Evolutionary conservation across 805 yeast species (phyloP), one percentile per base, ranked within the genome.

Genomic region (Lipomyces mesembrius): DNA sequence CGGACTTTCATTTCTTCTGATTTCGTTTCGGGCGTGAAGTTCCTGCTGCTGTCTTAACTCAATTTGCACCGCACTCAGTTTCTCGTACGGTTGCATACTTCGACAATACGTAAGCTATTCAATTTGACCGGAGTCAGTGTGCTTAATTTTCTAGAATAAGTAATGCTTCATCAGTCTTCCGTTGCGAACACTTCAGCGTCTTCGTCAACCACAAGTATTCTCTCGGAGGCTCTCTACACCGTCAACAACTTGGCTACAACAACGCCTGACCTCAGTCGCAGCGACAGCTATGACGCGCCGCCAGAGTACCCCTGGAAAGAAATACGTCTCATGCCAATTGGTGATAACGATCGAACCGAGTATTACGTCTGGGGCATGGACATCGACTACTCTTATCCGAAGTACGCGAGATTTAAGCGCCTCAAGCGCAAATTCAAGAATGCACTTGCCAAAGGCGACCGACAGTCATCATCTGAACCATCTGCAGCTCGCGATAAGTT

Each of bases 321-420:
- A n/a, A n/a, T 43, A 43, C n/a, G 22, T 43, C 22, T 43, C 49
- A 43, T 43, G 49, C 49, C 49, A 5, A 43, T 43, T 43, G 49
- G 49, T 43, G 49, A 43, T n/a, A 43, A n/a, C 49, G 20, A 43
- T 43, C 49, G 49, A n/a, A n/a, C 49, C 22, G 49, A 43, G 25
- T 43, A 43, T n/a, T 43, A 43, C 22, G 49, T 43, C 5, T 43
- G 49, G 49, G 49, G 49, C 49, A 43, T 43, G 49, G 49, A 43
- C 22, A 43, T 43, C 20, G 49, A 43, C 49, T 43, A 43, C 9
- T 43, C 49, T 4, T 43, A 43, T 17, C 49, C 49, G 11, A 43
- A 43, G 49, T n/a, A 43, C 14, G 49, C 22, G 49, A 43, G 8
- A 43, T 43, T 43, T n/a, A 43, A 43, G 25, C 49, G 49, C 49